Evolutionary conservation across 164 flowering plant genomes (phyloP), one percentile per base, ranked within the genome.

Genomic region (Cinnamomum micranthum): DNA sequence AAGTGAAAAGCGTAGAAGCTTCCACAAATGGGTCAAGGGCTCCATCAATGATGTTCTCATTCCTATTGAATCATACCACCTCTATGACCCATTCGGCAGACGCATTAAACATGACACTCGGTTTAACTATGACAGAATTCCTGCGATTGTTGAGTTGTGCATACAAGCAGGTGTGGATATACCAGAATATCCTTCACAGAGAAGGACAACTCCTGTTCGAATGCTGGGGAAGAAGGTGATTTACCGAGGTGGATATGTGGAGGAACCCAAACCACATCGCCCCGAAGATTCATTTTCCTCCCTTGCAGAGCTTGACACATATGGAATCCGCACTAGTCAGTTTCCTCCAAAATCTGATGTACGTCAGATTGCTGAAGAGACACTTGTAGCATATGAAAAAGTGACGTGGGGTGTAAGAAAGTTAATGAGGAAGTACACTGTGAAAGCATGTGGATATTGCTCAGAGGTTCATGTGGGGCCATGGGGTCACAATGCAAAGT

Each of bases 401-500:
- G 98, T 93, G 24, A 84, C 84, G 71, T 66, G 71, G 65, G 96
- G 96, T 13, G 95, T 19, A 70, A 80, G 79, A 66, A 90, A 76
- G 78, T 79, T 95, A 82, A 95, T 95, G 98, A 77, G 51, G 72
- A 92, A 88, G 75, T 95, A 92, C 80, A 78, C 86, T 0, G 98
- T 91, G 74, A 93, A 95, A 80, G 97, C 97, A 10, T 95, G 99
- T 77, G 98, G 99, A 2, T 95, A 95, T 77, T 95, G 98, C 84
- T 80, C 97, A 6, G 97, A 95, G 84, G 92, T 95, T 78, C 99
- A 95, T 73, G 95, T 95, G 23, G 99, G 99, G 50, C 97, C 99
- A 4, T 90, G 97, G 92, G 99, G 99, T 58, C 99, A 95, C 78
- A 83, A 89, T 79, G 97, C 85, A 1, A 95, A 90, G 85, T 89